A percentile compares a stretch with the other conserved stretches of the same genome.
Conservation (phyloP, 1,284 basidiomycete species). For the Apiotrichum domesticum region DNA sequence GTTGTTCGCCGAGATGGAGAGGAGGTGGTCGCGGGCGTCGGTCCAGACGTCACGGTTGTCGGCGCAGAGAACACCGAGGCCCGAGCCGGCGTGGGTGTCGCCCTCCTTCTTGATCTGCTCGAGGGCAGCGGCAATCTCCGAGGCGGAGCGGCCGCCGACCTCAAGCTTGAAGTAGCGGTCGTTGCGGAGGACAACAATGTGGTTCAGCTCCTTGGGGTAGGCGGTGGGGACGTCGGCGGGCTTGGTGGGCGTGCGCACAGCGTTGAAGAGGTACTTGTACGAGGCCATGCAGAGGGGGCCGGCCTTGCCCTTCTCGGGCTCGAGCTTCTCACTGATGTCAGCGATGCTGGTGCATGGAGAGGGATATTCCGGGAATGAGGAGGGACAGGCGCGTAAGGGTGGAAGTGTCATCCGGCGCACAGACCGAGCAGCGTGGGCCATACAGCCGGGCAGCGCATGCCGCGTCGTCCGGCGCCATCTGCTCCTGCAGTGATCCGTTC, state of each 20-base stretch:
- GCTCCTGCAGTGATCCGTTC: too few species aligned
- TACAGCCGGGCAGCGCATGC: too few species aligned
- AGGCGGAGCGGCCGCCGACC: constrained; percentile 58
- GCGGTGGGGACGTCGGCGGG: constrained; percentile 78
- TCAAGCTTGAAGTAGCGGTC: constrained; percentile 83
- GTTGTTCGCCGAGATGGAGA: constrained; percentile 63
- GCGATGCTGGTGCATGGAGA: too few species aligned
- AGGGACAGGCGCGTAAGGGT: too few species aligned
- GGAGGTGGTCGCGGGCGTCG: constrained; percentile 64
- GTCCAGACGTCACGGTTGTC: constrained; percentile 91
- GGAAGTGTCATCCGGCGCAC: too few species aligned
- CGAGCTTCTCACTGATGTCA: constrained; percentile 60
- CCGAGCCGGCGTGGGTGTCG: constrained; percentile 54
- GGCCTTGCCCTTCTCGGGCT: constrained; percentile 81
- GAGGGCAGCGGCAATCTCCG: constrained; percentile 77
- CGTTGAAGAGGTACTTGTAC: constrained; percentile 97
- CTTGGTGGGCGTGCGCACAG: constrained; percentile 75
- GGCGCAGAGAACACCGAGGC: constrained; percentile 76
- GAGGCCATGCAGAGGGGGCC: constrained; percentile 85
- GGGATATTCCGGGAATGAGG: too few species aligned
- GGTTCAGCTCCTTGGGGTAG: constrained; percentile 68
- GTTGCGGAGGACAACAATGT: constrained; percentile 84
- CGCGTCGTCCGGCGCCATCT: too few species aligned
- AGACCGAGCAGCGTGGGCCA: too few species aligned
- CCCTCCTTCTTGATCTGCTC: constrained; percentile 66